Percentiles rank a stretch among this genome's conserved stretches.
Evolutionary conservation across 1,284 basidiomycete genomes (phyloP).

Genomic region (Leccinum angustisporum): DNA sequence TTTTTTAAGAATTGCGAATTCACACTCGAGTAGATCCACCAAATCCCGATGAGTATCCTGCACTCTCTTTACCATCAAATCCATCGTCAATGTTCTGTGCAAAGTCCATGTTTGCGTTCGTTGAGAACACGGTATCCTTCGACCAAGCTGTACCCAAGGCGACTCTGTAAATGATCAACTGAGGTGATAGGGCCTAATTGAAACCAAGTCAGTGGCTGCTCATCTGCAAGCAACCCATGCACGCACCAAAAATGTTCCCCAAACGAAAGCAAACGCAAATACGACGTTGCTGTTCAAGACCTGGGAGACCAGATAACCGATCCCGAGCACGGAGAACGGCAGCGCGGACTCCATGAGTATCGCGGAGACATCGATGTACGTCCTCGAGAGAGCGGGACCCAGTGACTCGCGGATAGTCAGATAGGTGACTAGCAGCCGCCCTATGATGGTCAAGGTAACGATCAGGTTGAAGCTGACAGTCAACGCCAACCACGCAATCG

Average conservation of each 20-base stretch:
- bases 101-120: not conserved
- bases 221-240: not conserved
- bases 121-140: not conserved
- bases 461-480: constrained; percentile 9
- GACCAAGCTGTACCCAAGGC: constrained; percentile 7
- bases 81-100: not conserved
- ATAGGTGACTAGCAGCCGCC: constrained; percentile 1
- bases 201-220: not conserved
- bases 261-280: not conserved
- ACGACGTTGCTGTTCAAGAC: not conserved
- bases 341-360: constrained; percentile 5
- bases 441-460: constrained; percentile 2
- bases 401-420: not conserved
- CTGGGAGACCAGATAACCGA: constrained; percentile 3
- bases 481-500: constrained; percentile 2
- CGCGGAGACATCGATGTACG: constrained; percentile 7
- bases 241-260: constrained; percentile 4
- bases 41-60: no score
- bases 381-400: not conserved
- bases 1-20: no score
- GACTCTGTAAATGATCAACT: constrained; percentile 8
- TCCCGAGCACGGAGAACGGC: constrained; percentile 2
- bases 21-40: no score
- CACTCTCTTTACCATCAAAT: no score
- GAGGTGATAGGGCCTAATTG: constrained; percentile 3